phyloP scores from a whole-genome alignment of 495 filamentous ascomycete species.

The Filosporella fistucella region DNA sequence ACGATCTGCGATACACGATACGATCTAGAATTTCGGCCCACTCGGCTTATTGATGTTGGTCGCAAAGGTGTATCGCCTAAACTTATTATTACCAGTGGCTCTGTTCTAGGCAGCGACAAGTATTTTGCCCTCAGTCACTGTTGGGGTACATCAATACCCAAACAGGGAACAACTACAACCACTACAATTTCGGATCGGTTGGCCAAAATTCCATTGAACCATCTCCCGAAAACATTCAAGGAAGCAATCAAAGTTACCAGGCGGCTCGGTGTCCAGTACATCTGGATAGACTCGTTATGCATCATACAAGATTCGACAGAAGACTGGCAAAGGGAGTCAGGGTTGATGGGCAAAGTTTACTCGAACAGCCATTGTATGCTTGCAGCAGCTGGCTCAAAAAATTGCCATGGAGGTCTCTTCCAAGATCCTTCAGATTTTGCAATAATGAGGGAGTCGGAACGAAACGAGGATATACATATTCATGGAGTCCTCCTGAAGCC shows the following conservation, averaged over 20 bases:
- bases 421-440: neutral
- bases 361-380: slow-evolving; percentile 6
- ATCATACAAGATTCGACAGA: slow-evolving; percentile 27
- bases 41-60: slow-evolving; percentile 11
- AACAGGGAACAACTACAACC: neutral
- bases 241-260: slow-evolving; percentile 10
- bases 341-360: slow-evolving; percentile 28
- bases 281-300: slow-evolving; percentile 32
- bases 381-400: slow-evolving; percentile 3
- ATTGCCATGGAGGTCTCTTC: slow-evolving; percentile 11
- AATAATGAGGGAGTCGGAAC: neutral
- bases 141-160: slow-evolving; percentile 8
- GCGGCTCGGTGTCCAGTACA: slow-evolving; percentile 1
- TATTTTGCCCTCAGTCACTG: slow-evolving; percentile 13
- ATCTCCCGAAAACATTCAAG: slow-evolving; percentile 3
- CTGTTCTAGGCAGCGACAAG: neutral
- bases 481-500: neutral
- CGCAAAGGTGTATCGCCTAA: neutral
- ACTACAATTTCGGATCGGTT: neutral
- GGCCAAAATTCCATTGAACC: neutral
- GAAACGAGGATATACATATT: neutral
- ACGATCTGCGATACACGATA: neutral
- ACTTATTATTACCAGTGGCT: neutral
- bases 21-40: slow-evolving; percentile 5
- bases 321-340: slow-evolving; percentile 36